These are phyloP conservation scores for Chamaecrista fasciculata DNA, from an alignment of 306 rosid genomes.

Conservation along the genomic window DNA sequence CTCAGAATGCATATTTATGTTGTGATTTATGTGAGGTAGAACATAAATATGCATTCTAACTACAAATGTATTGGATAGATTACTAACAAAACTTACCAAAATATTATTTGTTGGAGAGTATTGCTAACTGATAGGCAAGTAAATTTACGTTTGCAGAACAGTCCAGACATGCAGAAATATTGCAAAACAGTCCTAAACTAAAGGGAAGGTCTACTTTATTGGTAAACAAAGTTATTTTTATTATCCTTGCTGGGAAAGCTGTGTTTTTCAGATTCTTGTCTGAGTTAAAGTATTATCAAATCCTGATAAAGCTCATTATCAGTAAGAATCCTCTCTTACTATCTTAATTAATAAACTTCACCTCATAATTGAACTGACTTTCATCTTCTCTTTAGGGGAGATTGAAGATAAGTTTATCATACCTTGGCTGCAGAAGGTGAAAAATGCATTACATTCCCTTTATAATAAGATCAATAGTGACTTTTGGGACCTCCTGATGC, in stretches of 20 bases:
- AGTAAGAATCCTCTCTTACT: constrained; percentile 49
- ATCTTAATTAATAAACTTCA: not conserved
- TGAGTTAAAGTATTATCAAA: constrained; percentile 42
- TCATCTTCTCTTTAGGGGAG: constrained; percentile 14
- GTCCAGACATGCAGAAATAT: no score
- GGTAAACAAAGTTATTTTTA: no score
- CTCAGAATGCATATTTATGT: no score
- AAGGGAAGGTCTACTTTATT: no score
- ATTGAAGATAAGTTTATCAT: not conserved
- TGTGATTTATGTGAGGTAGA: no score
- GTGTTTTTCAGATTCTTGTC: constrained; percentile 47
- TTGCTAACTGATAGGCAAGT: no score
- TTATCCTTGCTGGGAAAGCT: constrained; percentile 37
- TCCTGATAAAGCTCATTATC: constrained; percentile 43
- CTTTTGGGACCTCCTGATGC: constrained; percentile 26
- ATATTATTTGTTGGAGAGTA: no score
- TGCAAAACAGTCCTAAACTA: no score
- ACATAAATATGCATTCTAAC: no score
- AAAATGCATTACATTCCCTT: constrained; percentile 22
- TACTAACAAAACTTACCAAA: no score
- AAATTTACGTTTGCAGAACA: no score
- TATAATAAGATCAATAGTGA: constrained; percentile 29
- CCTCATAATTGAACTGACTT: constrained; percentile 23
- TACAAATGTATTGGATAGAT: no score
- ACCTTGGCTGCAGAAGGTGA: constrained; percentile 35